A percentile compares a stretch with the other conserved stretches of the same genome.
Evolutionary conservation across 2,329 filamentous ascomycete genomes (phyloP).

Genomic region (Beauveria sp.): DNA sequence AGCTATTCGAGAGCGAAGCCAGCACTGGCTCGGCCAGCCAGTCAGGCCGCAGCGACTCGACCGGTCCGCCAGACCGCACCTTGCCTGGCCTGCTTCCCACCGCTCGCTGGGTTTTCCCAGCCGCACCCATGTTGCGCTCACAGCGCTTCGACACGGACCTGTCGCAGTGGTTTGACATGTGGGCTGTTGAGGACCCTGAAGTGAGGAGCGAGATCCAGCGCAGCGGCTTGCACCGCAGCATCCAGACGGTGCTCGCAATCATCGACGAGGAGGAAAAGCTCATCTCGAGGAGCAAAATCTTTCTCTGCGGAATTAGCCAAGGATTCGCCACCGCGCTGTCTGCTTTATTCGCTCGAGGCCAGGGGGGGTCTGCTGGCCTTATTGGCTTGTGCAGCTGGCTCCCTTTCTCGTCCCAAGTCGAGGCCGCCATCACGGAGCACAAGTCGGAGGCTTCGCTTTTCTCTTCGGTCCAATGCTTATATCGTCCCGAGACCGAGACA

Average conservation of each 20-base stretch:
- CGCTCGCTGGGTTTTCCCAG: constrained; percentile 1
- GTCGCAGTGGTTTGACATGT: constrained; percentile 8
- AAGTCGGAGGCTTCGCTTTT: not conserved
- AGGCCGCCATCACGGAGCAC: not conserved
- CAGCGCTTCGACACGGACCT: not conserved
- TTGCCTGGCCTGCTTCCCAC: not conserved
- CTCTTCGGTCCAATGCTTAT: not conserved
- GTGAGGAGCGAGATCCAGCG: not conserved
- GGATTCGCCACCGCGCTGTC: not conserved
- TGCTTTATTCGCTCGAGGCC: not conserved
- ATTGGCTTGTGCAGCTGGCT: constrained; percentile 4
- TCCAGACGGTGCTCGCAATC: not conserved
- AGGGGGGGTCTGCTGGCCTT: not conserved
- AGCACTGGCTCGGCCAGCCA: not conserved
- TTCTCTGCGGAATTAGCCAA: constrained; percentile 5
- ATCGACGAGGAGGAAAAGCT: not conserved
- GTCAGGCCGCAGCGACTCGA: not conserved
- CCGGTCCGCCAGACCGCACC: not conserved
- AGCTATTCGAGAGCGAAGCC: constrained; percentile 27
- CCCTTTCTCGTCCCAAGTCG: not conserved
- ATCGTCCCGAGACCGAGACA: not conserved
- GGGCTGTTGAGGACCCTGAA: not conserved
- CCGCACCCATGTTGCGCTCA: not conserved
- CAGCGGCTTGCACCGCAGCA: not conserved
- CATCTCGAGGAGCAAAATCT: not conserved